Evolutionary conservation across 148 eudicot species (phyloP).

Genomic region (Chenopodium berlandieri): DNA sequence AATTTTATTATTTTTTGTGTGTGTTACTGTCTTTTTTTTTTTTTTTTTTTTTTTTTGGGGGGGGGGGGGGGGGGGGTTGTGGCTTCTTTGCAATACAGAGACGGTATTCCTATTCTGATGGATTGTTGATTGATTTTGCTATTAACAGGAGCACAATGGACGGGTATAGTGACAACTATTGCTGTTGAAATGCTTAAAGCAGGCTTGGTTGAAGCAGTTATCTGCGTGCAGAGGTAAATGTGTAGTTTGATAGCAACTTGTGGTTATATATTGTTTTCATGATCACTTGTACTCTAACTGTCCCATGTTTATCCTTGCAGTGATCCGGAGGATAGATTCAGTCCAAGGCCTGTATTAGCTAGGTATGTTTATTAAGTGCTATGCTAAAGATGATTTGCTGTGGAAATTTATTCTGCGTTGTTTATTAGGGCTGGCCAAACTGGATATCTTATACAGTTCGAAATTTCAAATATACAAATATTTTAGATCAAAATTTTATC

Average conservation of each 20-base stretch:
- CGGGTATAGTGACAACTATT: constrained; percentile 96
- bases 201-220: constrained; percentile 91
- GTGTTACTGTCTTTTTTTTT: too few species aligned
- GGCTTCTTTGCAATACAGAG: neutral
- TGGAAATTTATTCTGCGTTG: neutral
- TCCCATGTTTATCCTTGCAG: constrained; percentile 36
- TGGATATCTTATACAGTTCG: too few species aligned
- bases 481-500: too few species aligned
- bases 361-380: constrained; percentile 43
- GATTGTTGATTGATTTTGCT: neutral
- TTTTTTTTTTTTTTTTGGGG: neutral
- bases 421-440: too few species aligned
- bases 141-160: constrained; percentile 90
- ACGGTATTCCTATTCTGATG: neutral
- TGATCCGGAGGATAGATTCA: constrained; percentile 89
- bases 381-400: neutral
- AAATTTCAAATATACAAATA: too few species aligned
- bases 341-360: constrained; percentile 87
- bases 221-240: constrained; percentile 93
- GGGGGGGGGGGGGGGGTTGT: neutral
- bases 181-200: constrained; percentile 93
- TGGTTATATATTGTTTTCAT: neutral
- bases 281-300: constrained; percentile 6
- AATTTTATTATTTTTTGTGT: too few species aligned
- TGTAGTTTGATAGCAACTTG: neutral